Evolutionary conservation across 2,329 filamentous ascomycete genomes (phyloP).

Genomic region (Fusarium succisae): DNA sequence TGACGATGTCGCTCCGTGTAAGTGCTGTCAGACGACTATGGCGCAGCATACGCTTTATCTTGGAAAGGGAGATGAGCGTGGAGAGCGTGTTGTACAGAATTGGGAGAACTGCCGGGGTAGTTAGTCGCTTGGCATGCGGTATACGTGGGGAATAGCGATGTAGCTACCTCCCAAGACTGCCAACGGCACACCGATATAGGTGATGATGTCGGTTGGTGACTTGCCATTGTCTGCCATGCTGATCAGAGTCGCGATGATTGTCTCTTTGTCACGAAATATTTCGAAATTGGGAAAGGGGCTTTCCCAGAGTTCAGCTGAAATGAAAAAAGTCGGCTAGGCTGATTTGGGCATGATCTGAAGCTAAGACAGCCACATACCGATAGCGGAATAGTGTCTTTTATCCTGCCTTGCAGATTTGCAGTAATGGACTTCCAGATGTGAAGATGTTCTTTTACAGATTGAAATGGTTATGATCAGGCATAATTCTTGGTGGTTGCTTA

Average conservation of each 20-base stretch:
- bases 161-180: constrained; percentile 59
- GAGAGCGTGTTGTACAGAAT: constrained; percentile 73
- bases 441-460: neutral
- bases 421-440: rapidly evolving
- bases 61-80: constrained; percentile 67
- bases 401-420: neutral
- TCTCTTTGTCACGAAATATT: neutral
- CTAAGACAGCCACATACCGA: constrained; percentile 4
- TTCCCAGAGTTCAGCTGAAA: constrained; percentile 8
- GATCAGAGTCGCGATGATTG: neutral
- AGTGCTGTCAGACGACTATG: constrained; percentile 66
- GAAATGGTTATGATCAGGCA: too few relatives aligned
- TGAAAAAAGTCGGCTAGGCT: constrained; percentile 7
- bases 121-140: neutral
- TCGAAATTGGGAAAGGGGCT: constrained; percentile 5
- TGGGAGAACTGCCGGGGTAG: constrained; percentile 58
- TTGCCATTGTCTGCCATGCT: constrained; percentile 46
- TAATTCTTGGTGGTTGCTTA: rapidly evolving
- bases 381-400: neutral
- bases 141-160: neutral
- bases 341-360: neutral
- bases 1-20: constrained; percentile 71
- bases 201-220: constrained; percentile 61
- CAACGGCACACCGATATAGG: constrained; percentile 66
- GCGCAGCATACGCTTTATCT: constrained; percentile 67